Evolutionary conservation across 805 yeast species (phyloP), one percentile per base, ranked within the genome.

Genomic region (Zygoascus biomembranicola): DNA sequence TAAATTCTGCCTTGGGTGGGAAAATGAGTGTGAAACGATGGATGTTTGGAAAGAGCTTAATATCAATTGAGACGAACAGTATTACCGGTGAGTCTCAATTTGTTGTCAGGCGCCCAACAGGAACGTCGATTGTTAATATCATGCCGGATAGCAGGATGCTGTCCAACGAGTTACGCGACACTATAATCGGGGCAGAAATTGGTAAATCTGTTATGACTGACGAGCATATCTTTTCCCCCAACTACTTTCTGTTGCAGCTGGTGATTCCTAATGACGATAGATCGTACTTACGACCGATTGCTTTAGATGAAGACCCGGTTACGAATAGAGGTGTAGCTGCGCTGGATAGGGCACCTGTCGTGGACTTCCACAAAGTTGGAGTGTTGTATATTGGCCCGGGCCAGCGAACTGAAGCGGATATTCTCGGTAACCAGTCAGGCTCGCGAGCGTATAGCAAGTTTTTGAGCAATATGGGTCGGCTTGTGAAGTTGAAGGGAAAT

Each of bases 361-460:
- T 85, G 4, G 86, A 84, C 47, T 84, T 83, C 60, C 88, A 84
- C 66, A 89, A 88, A 64, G 77, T 85, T 42, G 96, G 96, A 0
- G 71, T 89, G 19, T 62, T 89, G 19, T 89, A 88, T 64, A 79
- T 88, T 59, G 92, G 81, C 0, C 82, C 80, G 0, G 78, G 79
- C 9, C 96, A 89, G 64, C 64, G 64, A 1, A 69, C 71, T 0
- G 96, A 89, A 63, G 63, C 63, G 0, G 87, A 85, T 50, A 82
- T 89, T 26, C 69, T 89, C 48, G 68, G 77, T 11, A 89, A 89
- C 59, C 66, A 72, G 3, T 70, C 72, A 20, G 96, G 96, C 0
- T 85, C 95, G 0, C 57, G 63, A 6, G 76, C 74, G 9, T 89
- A 85, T 64, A 79, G 83, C 32, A 64, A 69, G 31, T 87, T 89